Percentiles rank a stretch among this genome's conserved stretches.
Evolutionary conservation across 805 yeast species (phyloP).

Genomic region (Candida tallmaniae): DNA sequence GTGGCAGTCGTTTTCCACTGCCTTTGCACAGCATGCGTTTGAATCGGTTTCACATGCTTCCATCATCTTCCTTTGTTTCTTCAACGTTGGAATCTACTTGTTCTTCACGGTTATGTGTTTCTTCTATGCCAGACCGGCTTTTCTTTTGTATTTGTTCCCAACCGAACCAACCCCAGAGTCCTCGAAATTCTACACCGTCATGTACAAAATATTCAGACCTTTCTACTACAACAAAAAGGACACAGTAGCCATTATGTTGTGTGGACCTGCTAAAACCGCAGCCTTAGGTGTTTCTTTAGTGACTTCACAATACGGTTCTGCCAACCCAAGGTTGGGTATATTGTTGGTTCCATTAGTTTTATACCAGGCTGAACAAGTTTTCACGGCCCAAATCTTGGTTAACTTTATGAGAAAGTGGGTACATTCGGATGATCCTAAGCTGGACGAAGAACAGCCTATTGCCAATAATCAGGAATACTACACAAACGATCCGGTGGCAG

Average conservation of each 20-base stretch:
- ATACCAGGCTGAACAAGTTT: conserved; percentile 84
- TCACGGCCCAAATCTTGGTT: conserved; percentile 71
- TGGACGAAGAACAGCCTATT: conserved; percentile 3
- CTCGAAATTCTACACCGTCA: conserved; percentile 40
- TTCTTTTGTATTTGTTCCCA: conserved; percentile 39
- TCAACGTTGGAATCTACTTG: conserved; percentile 75
- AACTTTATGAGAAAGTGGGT: conserved; percentile 70
- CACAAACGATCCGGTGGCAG: not conserved
- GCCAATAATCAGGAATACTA: not conserved
- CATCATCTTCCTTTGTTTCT: conserved; percentile 72
- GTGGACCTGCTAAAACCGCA: conserved; percentile 93
- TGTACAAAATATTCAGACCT: conserved; percentile 48
- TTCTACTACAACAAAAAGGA: conserved; percentile 69
- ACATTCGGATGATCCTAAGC: conserved; percentile 16
- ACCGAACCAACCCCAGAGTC: conserved; percentile 45
- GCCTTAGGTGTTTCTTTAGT: conserved; percentile 84
- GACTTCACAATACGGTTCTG: conserved; percentile 72
- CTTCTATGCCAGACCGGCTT: conserved; percentile 55
- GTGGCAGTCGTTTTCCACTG: conserved; percentile 80
- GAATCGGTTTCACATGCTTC: conserved; percentile 63
- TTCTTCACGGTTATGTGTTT: conserved; percentile 68
- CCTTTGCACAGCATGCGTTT: conserved; percentile 80
- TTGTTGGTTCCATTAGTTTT: conserved; percentile 78
- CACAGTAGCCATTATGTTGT: conserved; percentile 74
- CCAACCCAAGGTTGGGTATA: conserved; percentile 59